These are phyloP conservation scores for Mycena leptocephala DNA, from an alignment of 768 basidiomycete species.

Conservation along the genomic window DNA sequence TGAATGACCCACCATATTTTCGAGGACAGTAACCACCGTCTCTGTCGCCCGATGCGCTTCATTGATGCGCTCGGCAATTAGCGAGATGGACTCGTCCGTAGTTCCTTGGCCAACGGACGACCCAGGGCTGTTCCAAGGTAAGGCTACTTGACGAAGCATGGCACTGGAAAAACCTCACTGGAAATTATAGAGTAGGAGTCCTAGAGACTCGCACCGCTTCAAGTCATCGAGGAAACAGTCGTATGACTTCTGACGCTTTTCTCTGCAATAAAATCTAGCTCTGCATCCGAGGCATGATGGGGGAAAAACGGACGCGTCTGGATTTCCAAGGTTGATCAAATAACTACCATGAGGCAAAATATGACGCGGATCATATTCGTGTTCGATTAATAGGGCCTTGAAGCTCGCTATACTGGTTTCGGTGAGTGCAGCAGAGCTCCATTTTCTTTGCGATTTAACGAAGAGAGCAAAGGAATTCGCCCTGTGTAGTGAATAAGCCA, in stretches of 20 bases:
- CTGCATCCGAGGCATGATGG: neutral
- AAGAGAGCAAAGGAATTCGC: constrained; percentile 91
- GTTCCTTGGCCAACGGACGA: constrained; percentile 85
- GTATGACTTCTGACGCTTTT: constrained; percentile 80
- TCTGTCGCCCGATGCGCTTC: constrained; percentile 76
- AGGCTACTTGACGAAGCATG: neutral
- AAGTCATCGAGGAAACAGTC: constrained; percentile 90
- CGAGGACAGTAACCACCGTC: constrained; percentile 76
- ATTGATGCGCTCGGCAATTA: constrained; percentile 84
- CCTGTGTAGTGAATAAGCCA: constrained; percentile 51
- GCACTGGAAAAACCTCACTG: constrained; percentile 71
- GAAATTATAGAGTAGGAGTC: constrained; percentile 85
- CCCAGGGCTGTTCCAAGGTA: constrained; percentile 71
- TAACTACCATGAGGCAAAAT: constrained; percentile 91
- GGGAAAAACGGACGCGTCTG: constrained; percentile 69
- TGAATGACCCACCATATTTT: constrained; percentile 79
- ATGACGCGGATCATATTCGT: constrained; percentile 74
- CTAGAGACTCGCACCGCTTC: constrained; percentile 83
- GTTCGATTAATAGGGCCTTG: constrained; percentile 71
- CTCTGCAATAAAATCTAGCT: constrained; percentile 50
- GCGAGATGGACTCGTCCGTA: constrained; percentile 70
- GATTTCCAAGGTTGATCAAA: constrained; percentile 89
- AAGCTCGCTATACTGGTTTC: constrained; percentile 70
- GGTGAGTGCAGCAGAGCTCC: constrained; percentile 77
- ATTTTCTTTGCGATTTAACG: constrained; percentile 88